Conservation (phyloP, 2,329 filamentous ascomycete genomes). For the Monosporascus ibericus region DNA sequence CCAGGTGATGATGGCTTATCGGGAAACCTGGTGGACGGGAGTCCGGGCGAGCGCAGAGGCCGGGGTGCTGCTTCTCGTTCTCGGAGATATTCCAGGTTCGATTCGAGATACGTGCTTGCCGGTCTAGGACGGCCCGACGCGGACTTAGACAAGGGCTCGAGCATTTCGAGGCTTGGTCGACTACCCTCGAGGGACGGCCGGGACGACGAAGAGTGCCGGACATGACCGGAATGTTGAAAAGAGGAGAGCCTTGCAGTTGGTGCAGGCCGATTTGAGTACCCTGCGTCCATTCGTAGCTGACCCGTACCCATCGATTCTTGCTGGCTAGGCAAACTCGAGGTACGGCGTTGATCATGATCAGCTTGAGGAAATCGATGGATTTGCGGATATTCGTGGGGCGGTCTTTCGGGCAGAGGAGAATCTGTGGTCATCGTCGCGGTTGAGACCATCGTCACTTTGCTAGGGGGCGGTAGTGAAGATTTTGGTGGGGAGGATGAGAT, state of each 20-base stretch:
- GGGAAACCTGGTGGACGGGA: conserved; percentile 27
- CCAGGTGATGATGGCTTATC: conserved; percentile 37
- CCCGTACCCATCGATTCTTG: conserved; percentile 20
- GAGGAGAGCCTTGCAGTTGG: conserved; percentile 24
- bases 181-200: conserved; percentile 66
- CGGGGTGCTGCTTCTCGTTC: conserved; percentile 60
- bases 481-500: conserved; percentile 42
- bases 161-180: conserved; percentile 50
- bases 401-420: conserved; percentile 44
- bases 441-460: conserved; percentile 40
- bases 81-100: conserved; percentile 74
- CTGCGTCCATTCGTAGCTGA: conserved; percentile 17
- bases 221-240: conserved; percentile 27
- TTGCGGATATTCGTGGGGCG: conserved; percentile 31
- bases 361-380: conserved; percentile 37
- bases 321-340: conserved; percentile 33
- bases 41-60: conserved; percentile 30
- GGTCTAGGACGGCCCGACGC: conserved; percentile 57
- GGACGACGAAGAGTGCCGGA: conserved; percentile 41
- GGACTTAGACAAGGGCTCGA: conserved; percentile 13
- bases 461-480: conserved; percentile 22
- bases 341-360: conserved; percentile 33
- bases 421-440: conserved; percentile 81
- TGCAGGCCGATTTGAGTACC: conserved; percentile 17
- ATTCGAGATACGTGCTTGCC: conserved; percentile 75